phyloP scores from a whole-genome alignment of 441 rosid genomes.

The Isatis lusitanica region DNA sequence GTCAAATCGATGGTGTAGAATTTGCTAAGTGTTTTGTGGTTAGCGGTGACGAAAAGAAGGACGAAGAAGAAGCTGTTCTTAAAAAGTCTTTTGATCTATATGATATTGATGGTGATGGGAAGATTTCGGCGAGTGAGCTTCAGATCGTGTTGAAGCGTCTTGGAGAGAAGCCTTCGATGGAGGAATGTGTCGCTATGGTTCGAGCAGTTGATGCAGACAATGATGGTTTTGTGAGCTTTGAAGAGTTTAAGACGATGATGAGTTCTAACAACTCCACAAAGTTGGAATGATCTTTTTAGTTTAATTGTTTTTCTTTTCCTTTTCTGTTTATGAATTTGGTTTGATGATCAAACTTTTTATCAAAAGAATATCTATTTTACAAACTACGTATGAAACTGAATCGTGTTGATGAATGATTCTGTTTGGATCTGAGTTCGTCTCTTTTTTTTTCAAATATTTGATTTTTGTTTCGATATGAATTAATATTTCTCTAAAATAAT shows the following conservation, averaged over 20 bases:
- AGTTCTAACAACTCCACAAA: not conserved
- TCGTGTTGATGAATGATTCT: not conserved
- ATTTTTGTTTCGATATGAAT: not conserved
- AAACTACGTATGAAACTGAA: not conserved
- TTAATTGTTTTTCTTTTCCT: not conserved
- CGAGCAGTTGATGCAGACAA: slow-evolving; percentile 18
- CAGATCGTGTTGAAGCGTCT: slow-evolving; percentile 18
- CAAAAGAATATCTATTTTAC: too few species aligned
- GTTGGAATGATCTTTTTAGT: not conserved
- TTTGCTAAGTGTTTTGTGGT: not conserved
- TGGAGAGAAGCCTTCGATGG: slow-evolving; percentile 3
- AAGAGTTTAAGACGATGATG: slow-evolving; percentile 33
- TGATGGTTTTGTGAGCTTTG: slow-evolving; percentile 30
- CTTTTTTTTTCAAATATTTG: not conserved
- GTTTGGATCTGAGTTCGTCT: not conserved
- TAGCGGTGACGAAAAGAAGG: not conserved
- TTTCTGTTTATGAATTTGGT: not conserved
- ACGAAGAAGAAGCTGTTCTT: not conserved
- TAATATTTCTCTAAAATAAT: not conserved
- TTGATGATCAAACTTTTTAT: not conserved
- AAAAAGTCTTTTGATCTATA: slow-evolving; percentile 21
- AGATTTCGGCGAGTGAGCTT: slow-evolving; percentile 27
- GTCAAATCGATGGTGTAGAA: not conserved
- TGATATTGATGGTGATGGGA: slow-evolving; percentile 26
- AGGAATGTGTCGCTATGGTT: slow-evolving; percentile 11